Percentiles rank a stretch among this genome's conserved stretches.
phyloP scores from a whole-genome alignment of 129 eudicot species.

The Heracleum sosnowskyi region DNA sequence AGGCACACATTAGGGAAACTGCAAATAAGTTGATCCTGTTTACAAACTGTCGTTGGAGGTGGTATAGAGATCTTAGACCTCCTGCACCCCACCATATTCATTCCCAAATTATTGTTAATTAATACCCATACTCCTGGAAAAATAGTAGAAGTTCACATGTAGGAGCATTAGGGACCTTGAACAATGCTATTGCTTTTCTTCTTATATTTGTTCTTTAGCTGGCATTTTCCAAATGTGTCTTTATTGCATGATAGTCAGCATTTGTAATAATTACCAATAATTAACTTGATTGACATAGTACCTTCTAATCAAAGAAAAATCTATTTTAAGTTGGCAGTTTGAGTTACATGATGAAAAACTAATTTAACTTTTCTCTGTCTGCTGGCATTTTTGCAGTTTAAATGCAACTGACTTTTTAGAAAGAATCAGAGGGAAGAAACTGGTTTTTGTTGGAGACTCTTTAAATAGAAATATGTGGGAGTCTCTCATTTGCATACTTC shows the following conservation, averaged over 20 bases:
- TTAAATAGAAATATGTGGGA: slow-evolving; percentile 99
- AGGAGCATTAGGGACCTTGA: not conserved
- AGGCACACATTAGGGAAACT: not conserved
- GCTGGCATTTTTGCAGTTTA: slow-evolving; percentile 32
- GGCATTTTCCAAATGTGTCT: not conserved
- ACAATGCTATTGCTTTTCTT: not conserved
- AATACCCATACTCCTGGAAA: not conserved
- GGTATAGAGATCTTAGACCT: not conserved
- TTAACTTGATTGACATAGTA: not conserved
- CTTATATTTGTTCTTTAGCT: not conserved
- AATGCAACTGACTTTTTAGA: slow-evolving; percentile 86
- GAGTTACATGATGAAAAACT: not conserved
- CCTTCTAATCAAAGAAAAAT: not conserved
- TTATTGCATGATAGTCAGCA: not conserved
- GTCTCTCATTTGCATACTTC: slow-evolving; percentile 86
- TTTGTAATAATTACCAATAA: not conserved
- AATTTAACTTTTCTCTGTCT: not conserved
- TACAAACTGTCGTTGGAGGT: not conserved
- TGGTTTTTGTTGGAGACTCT: slow-evolving; percentile 93
- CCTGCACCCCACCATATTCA: not conserved
- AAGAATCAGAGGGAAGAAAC: slow-evolving; percentile 72
- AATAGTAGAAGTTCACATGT: not conserved
- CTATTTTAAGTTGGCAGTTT: not conserved
- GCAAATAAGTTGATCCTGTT: not conserved
- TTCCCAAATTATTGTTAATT: not conserved